Evolutionary conservation across 352 stramenopile genomes (phyloP), one percentile per base, ranked within the genome.

Genomic region (Phytophthora crassamura): DNA sequence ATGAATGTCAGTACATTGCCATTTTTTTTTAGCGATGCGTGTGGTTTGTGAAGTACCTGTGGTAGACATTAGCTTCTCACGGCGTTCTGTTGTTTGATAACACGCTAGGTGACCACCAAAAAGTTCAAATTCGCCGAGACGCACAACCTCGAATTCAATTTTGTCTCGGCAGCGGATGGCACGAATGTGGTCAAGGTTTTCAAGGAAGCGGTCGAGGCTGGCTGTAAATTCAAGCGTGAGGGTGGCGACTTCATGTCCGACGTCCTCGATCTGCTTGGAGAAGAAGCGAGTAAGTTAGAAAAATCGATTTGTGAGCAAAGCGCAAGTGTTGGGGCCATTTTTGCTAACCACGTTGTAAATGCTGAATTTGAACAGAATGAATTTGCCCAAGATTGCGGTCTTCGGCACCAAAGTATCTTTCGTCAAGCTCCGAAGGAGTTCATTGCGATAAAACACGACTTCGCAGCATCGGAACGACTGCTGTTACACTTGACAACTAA

Each of bases 121-220:
- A 95, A 95, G 64, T 98, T 98, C 70, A 98, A 98, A 74, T 99
- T 99, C 64, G 90, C 94, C 35, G 82, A 90, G 73, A 95, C 95
- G 22, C 83, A 98, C 75, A 94, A 95, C 72, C 79, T 99, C 22
- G 89, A 92, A 7, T 98, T 99, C 65, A 94, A 90, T 43, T 98
- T 98, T 67, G 93, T 97, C 6, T 98, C 93, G 12, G 92, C 94
- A 0, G 94, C 94, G 2, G 95, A 98, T 72, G 96, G 95, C 22
- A 98, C 94, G 7, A 99, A 99, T 69, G 94, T 98, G 35, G 95
- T 98, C 42, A 97, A 98, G 57, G 88, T 98, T 7, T 98, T 99
- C 77, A 85, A 94, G 20, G 84, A 96, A 34, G 87, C 92, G 2
- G 86, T 98, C 49, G 73, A 88, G 62, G 86, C 82, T 10, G 95